Conservation (phyloP, 1,139 yeast species). For the Ogataea hybrid region DNA sequence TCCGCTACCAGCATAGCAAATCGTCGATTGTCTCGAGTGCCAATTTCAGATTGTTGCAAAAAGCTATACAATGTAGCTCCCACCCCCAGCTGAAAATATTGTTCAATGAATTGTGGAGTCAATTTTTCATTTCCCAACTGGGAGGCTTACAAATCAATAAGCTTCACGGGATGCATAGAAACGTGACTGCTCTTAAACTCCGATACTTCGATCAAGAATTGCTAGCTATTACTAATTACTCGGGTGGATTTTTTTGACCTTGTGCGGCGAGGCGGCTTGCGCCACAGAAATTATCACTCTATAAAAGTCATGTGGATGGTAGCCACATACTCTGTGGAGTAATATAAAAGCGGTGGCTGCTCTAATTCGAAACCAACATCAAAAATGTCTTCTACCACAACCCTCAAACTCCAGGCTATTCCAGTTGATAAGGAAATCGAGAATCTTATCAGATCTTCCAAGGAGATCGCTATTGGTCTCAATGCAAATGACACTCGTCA, state of each 20-base stretch:
- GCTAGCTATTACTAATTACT: not conserved
- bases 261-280: conserved; percentile 2
- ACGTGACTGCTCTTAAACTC: not conserved
- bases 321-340: not conserved
- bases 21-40: not conserved
- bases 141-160: not conserved
- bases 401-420: conserved; percentile 12
- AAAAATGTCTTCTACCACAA: conserved; percentile 10
- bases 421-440: conserved; percentile 19
- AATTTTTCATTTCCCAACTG: not conserved
- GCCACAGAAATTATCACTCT: conserved; percentile 1
- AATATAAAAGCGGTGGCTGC: not conserved
- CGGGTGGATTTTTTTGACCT: conserved; percentile 3
- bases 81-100: not conserved
- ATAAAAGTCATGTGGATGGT: not conserved
- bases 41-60: conserved; percentile 2
- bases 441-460: conserved; percentile 15
- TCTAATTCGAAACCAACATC: not conserved
- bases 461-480: conserved; percentile 9
- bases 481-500: conserved; percentile 38
- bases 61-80: conserved; percentile 5
- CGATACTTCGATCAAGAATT: conserved; percentile 4
- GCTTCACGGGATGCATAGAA: not conserved
- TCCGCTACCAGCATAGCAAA: not conserved
- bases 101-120: conserved; percentile 4